A percentile compares a stretch with the other conserved stretches of the same genome.
Evolutionary conservation across 495 filamentous ascomycete genomes (phyloP).

Genomic region (Penicillium antarcticum): DNA sequence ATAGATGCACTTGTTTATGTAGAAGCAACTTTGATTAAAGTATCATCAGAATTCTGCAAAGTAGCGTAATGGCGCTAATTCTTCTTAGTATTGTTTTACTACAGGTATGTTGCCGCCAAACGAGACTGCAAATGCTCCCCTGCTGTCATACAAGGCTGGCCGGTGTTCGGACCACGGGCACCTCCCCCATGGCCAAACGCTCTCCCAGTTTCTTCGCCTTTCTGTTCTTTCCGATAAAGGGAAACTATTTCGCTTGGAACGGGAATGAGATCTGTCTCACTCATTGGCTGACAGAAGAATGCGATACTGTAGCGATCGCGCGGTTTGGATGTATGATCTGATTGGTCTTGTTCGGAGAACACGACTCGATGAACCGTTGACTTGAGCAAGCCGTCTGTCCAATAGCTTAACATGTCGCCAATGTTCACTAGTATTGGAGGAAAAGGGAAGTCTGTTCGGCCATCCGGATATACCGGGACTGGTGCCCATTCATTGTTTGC

Average conservation of each 20-base stretch:
- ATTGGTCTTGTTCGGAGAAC: slow-evolving; percentile 44
- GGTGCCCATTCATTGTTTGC: slow-evolving; percentile 28
- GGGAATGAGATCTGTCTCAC: slow-evolving; percentile 54
- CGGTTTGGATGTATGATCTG: slow-evolving; percentile 11
- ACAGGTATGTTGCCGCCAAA: slow-evolving; percentile 3
- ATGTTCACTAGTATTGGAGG: slow-evolving; percentile 81
- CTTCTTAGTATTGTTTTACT: too few species aligned
- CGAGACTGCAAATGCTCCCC: slow-evolving; percentile 58
- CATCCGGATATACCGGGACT: slow-evolving; percentile 21
- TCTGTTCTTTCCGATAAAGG: slow-evolving; percentile 8
- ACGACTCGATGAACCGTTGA: slow-evolving; percentile 79
- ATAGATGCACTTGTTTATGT: too few species aligned
- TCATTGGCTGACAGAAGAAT: slow-evolving; percentile 77
- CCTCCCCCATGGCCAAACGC: slow-evolving; percentile 22
- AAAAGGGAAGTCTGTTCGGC: slow-evolving; percentile 14
- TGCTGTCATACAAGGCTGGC: slow-evolving; percentile 61
- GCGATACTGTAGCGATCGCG: slow-evolving; percentile 75
- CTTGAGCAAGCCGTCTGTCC: slow-evolving; percentile 73
- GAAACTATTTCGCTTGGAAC: slow-evolving; percentile 62
- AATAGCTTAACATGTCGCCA: slow-evolving; percentile 76
- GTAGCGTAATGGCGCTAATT: too few species aligned
- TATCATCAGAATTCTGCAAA: too few species aligned
- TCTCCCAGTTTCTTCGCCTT: neutral
- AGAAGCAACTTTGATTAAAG: too few species aligned
- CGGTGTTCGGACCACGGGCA: slow-evolving; percentile 19